Evolutionary conservation across 2,329 filamentous ascomycete species (phyloP).

Genomic region (Trichoderma koningiopsis): DNA sequence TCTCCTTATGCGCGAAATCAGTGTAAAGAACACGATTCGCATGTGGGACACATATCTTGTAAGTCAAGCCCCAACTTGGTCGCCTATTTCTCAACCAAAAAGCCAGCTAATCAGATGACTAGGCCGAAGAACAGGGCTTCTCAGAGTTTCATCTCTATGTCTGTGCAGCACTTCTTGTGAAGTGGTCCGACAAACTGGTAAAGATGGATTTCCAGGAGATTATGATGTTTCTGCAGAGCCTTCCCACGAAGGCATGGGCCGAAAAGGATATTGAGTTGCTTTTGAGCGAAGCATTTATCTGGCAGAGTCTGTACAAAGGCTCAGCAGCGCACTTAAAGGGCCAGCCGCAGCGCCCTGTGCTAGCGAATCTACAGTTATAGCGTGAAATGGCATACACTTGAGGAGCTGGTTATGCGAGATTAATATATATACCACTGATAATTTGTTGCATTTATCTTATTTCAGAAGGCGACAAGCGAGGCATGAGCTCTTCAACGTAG

Average conservation of each 20-base stretch:
- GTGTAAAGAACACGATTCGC: slow-evolving; percentile 91
- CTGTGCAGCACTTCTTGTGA: slow-evolving; percentile 95
- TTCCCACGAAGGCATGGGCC: slow-evolving; percentile 92
- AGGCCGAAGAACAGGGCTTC: slow-evolving; percentile 98
- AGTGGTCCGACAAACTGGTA: slow-evolving; percentile 93
- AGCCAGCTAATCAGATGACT: slow-evolving; percentile 7
- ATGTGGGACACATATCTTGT: slow-evolving; percentile 99
- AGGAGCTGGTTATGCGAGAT: background rate
- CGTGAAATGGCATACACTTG: background rate
- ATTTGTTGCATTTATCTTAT: background rate
- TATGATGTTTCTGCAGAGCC: slow-evolving; percentile 98
- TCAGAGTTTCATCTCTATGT: slow-evolving; percentile 98
- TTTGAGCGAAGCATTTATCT: slow-evolving; percentile 95
- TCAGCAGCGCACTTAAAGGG: slow-evolving; percentile 84
- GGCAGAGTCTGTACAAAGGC: slow-evolving; percentile 96
- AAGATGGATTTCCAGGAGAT: slow-evolving; percentile 99
- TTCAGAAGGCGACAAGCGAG: background rate
- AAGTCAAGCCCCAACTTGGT: slow-evolving; percentile 37
- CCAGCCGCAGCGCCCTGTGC: slow-evolving; percentile 41
- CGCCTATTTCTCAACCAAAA: slow-evolving; percentile 6
- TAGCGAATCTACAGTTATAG: slow-evolving; percentile 44
- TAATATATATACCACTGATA: slow-evolving; percentile 6
- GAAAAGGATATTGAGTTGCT: slow-evolving; percentile 97
- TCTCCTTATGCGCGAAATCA: slow-evolving; percentile 95
- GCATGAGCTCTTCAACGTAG: slow-evolving; percentile 3